Evolutionary conservation across 179 eudicot genomes (phyloP).

Genomic region (Beta lomatogona): DNA sequence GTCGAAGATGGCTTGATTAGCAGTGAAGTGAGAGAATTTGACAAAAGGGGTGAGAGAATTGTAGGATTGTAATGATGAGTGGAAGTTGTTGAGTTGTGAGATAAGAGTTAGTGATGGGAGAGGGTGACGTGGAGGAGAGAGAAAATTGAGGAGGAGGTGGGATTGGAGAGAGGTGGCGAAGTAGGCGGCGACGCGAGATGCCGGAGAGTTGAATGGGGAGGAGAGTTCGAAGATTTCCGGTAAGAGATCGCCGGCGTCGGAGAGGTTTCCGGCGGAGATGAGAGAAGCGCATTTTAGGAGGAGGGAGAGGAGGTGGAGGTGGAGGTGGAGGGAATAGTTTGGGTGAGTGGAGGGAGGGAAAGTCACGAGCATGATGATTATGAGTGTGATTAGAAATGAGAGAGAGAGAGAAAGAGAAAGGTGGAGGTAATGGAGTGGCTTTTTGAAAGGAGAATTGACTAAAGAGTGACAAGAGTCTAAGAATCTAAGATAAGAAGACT

Average conservation of each 20-base stretch:
- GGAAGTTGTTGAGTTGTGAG: conserved; percentile 31
- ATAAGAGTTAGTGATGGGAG: conserved; percentile 7
- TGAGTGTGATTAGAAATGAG: not conserved
- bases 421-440: not conserved
- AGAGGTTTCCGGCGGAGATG: conserved; percentile 38
- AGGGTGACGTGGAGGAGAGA: conserved; percentile 21
- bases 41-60: conserved; percentile 47
- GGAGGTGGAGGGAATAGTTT: conserved; percentile 32
- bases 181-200: conserved; percentile 56
- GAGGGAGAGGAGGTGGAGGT: conserved; percentile 45
- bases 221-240: conserved; percentile 45
- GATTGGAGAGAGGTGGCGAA: conserved; percentile 48
- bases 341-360: not conserved
- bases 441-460: not conserved
- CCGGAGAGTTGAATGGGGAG: conserved; percentile 52
- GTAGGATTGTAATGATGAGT: conserved; percentile 49
- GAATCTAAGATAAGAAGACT: no score
- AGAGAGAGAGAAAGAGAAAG: not conserved
- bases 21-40: conserved; percentile 65
- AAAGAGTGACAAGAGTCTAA: no score
- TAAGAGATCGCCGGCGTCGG: conserved; percentile 37
- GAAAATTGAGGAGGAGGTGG: conserved; percentile 34
- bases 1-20: conserved; percentile 61
- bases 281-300: conserved; percentile 53
- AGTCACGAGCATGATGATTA: not conserved